phyloP scores from a whole-genome alignment of 169 alveolate species.

The Plasmodium billcollinsi region DNA sequence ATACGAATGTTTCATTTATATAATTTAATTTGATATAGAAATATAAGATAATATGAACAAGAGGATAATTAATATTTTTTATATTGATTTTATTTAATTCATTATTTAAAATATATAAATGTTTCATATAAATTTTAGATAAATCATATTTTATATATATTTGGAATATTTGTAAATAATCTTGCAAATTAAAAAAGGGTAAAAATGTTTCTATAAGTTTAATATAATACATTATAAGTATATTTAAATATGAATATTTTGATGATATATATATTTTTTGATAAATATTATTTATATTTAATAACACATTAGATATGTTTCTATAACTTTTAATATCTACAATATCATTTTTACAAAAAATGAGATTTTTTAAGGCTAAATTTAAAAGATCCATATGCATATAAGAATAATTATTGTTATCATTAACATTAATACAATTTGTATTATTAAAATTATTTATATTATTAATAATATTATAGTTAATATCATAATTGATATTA shows the following conservation, averaged over 20 bases:
- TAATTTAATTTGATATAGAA: slow-evolving; percentile 35
- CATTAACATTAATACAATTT: slow-evolving; percentile 13
- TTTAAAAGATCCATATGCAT: slow-evolving; percentile 28
- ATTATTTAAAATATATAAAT: slow-evolving; percentile 30
- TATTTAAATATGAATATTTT: slow-evolving; percentile 68
- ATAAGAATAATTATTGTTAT: slow-evolving; percentile 5
- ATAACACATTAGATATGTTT: slow-evolving; percentile 17
- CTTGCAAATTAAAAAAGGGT: slow-evolving; percentile 29
- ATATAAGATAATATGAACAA: slow-evolving; percentile 51
- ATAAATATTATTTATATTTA: slow-evolving; percentile 32
- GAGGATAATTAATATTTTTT: slow-evolving; percentile 21
- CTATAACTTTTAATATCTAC: slow-evolving; percentile 45
- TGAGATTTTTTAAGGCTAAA: slow-evolving; percentile 37
- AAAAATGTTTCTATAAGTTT: slow-evolving; percentile 21
- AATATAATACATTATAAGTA: slow-evolving; percentile 56
- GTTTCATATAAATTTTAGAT: slow-evolving; percentile 33
- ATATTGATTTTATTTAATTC: slow-evolving; percentile 46
- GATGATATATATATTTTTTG: slow-evolving; percentile 60
- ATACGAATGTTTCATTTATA: slow-evolving; percentile 45
- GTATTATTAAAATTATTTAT: no score
- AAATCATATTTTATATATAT: slow-evolving; percentile 61
- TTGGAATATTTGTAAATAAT: slow-evolving; percentile 43
- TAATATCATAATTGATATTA: no score
- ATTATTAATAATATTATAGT: no score
- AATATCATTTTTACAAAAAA: slow-evolving; percentile 60